Percentiles rank a stretch among this genome's conserved stretches.
Evolutionary conservation across 768 basidiomycete species (phyloP).

Genomic region (Suillus clintonianus): DNA sequence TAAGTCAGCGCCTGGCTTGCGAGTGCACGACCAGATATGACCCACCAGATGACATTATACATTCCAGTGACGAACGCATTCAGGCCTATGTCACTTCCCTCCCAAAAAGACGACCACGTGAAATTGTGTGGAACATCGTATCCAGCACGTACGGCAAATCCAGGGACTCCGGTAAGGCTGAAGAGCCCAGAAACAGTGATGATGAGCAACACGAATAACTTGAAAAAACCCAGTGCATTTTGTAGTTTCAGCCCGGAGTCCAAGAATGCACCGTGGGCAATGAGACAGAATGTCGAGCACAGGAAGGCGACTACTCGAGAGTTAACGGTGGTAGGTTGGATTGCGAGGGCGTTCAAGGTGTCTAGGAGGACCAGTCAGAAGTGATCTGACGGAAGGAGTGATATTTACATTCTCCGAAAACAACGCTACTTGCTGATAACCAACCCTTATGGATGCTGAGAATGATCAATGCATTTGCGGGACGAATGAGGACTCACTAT

Average conservation of each 20-base stretch:
- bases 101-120: constrained; percentile 62
- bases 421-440: constrained; percentile 58
- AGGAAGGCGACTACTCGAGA: constrained; percentile 55
- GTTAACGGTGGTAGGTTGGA: constrained; percentile 45
- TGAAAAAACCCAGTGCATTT: constrained; percentile 62
- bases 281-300: constrained; percentile 56
- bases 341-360: constrained; percentile 52
- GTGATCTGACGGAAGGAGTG: neutral
- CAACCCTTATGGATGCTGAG: constrained; percentile 45
- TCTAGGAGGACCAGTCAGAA: constrained; percentile 41
- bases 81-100: constrained; percentile 52
- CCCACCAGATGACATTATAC: constrained; percentile 72
- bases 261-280: constrained; percentile 56
- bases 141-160: constrained; percentile 49
- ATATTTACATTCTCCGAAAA: constrained; percentile 70
- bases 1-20: neutral
- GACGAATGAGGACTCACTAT: constrained; percentile 41
- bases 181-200: constrained; percentile 58
- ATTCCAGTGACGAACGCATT: constrained; percentile 67
- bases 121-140: constrained; percentile 60
- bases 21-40: neutral
- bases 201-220: constrained; percentile 53
- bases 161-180: constrained; percentile 48
- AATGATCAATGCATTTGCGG: neutral
- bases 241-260: constrained; percentile 63